Conservation (phyloP, 2,329 filamentous ascomycete genomes). For the Huntiella moniliformis region DNA sequence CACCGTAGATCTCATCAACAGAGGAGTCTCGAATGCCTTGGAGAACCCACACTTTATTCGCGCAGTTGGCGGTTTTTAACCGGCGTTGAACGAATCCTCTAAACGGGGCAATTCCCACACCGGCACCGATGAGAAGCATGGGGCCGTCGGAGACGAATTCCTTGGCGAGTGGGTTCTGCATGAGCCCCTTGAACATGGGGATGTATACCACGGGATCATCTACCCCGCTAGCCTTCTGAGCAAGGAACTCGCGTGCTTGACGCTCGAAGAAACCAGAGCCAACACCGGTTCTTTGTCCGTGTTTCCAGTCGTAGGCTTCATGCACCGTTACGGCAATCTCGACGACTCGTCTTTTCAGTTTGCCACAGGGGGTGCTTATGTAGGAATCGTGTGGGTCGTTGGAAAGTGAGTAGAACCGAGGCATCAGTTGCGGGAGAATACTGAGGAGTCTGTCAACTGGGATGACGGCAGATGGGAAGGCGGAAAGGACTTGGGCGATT, state of each 20-base stretch:
- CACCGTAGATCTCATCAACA: slow-evolving; percentile 88
- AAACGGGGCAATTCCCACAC: slow-evolving; percentile 94
- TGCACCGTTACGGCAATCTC: slow-evolving; percentile 96
- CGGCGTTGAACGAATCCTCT: slow-evolving; percentile 90
- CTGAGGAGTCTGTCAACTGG: slow-evolving; percentile 68
- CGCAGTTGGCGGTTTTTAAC: slow-evolving; percentile 84
- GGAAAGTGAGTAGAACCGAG: slow-evolving; percentile 92
- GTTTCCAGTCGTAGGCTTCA: slow-evolving; percentile 62
- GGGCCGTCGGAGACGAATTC: slow-evolving; percentile 87
- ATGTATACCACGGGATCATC: slow-evolving; percentile 37
- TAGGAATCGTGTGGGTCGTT: slow-evolving; percentile 77
- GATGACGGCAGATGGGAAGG: slow-evolving; percentile 82
- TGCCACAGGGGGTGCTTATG: slow-evolving; percentile 32
- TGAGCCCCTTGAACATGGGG: slow-evolving; percentile 95
- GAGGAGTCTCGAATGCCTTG: slow-evolving; percentile 88
- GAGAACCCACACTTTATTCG: slow-evolving; percentile 94
- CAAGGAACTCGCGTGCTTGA: slow-evolving; percentile 54
- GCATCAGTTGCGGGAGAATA: slow-evolving; percentile 75
- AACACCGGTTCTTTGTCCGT: slow-evolving; percentile 57
- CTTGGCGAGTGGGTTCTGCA: slow-evolving; percentile 86
- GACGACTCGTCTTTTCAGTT: slow-evolving; percentile 58
- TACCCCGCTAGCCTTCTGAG: slow-evolving; percentile 43
- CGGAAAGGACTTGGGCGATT: slow-evolving; percentile 66
- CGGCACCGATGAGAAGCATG: slow-evolving; percentile 93
- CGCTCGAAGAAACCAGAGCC: slow-evolving; percentile 89